phyloP scores from a whole-genome alignment of 371 early-diverging fungal species.

The Sanchytrium tribonematis region DNA sequence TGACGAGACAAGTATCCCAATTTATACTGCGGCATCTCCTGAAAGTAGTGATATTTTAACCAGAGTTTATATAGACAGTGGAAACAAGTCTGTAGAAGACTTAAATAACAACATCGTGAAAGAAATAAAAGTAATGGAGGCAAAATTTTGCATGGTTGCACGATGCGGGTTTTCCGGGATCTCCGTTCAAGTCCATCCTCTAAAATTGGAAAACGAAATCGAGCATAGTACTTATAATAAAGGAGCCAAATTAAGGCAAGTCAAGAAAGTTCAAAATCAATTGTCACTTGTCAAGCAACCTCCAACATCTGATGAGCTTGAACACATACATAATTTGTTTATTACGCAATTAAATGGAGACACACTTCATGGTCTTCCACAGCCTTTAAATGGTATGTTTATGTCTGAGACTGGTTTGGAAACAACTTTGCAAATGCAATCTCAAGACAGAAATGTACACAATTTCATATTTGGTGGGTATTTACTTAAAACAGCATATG shows the following conservation, averaged over 20 bases:
- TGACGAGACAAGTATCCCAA: not conserved
- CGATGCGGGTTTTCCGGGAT: conserved; percentile 36
- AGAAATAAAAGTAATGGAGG: conserved; percentile 21
- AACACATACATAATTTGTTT: conserved; percentile 22
- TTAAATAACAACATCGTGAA: not conserved
- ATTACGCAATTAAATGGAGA: conserved; percentile 9
- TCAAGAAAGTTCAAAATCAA: conserved; percentile 26
- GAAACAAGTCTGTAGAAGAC: not conserved
- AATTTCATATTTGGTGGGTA: conserved; percentile 60
- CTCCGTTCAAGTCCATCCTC: conserved; percentile 38
- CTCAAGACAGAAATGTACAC: conserved; percentile 54
- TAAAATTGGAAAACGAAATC: conserved; percentile 33
- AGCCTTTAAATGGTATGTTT: not conserved
- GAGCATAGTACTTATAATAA: conserved; percentile 37
- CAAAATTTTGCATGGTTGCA: conserved; percentile 75
- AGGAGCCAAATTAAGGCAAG: conserved; percentile 37
- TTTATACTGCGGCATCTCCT: not conserved
- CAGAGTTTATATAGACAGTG: not conserved
- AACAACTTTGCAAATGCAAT: not conserved
- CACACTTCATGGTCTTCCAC: not conserved
- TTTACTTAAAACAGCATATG: conserved; percentile 18
- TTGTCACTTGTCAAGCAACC: conserved; percentile 31
- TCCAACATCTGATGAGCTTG: conserved; percentile 44
- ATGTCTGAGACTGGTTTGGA: not conserved
- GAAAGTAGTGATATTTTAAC: not conserved